Base-by-base conservation (phyloP, 106 monocot genomes). In the Chionographis japonica region DNA sequence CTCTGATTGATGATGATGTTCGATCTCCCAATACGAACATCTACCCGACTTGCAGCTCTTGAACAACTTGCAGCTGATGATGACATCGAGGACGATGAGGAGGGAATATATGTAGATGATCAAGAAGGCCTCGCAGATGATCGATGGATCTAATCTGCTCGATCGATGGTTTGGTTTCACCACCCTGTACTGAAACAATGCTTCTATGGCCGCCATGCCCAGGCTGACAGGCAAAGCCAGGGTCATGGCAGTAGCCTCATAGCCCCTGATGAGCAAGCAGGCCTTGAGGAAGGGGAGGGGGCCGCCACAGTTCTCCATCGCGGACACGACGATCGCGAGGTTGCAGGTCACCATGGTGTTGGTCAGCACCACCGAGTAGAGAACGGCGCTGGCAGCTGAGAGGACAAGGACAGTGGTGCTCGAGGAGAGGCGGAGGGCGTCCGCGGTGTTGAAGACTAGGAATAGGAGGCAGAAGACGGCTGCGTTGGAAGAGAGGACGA, bases 151-250 rank as follows among this genome's bases (percentile, higher is more conserved):
- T 50, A 85, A 40, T 27, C 2, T 59, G 3, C 54, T 35, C 1
- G 65, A 40, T 3, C 50, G 8, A 7, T 40, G 56, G 66, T 80
- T 82, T 12, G 60, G 65, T 19, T 59, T 83, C 57, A 77, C 63
- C 40, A 93, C 79, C 17, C 92, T 68, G 62, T 77, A 78, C 76
- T 88, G 83, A 75, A 98, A 98, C 80, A 98, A 62, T 0, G 87
- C 83, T 59, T 98, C 97, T 1, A 79, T 59, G 1, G 70, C 70
- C 2, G 87, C 85, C 78, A 85, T 63, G 39, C 72, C 80, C 36
- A 98, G 37, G 66, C 76, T 87, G 12, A 81, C 70, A 5, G 81
- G 75, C 69, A 98, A 52, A 7, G 97, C 80, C 15, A 98, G 72
- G 1, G 77, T 69, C 60, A 98, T 60, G 2, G 89, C 89, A 2